Evolutionary conservation across 2,329 filamentous ascomycete species (phyloP), one percentile per base, ranked within the genome.

Genomic region (Ceratocystis cacaofunesta): DNA sequence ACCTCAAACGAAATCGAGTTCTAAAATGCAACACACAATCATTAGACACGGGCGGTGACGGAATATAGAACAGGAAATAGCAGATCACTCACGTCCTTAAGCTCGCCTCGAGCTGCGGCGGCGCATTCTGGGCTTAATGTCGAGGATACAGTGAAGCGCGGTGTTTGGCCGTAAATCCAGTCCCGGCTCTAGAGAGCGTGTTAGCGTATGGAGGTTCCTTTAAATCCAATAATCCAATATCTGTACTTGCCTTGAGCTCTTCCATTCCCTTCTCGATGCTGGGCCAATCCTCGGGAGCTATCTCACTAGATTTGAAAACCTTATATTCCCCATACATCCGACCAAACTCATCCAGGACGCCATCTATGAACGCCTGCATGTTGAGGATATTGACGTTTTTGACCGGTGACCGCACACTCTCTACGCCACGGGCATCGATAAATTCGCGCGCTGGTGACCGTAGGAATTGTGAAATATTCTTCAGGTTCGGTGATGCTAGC

Each of bases 101-200:
- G 80, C 12, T 82, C 68, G 0, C 73, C 70, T 0, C 83, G 82
- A 48, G 84, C 77, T 67, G 80, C 75, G 65, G 85, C 76, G 65
- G 82, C 77, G 74, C 88, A 79, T 52, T 84, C 77, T 68, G 84
- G 77, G 68, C 80, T 80, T 46, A 86, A 75, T 73, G 82, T 76
- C 2, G 82, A 85, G 2, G 83, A 84, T 69, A 92, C 85, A 6
- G 81, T 84, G 73, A 96, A 96, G 65, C 86, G 86, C 0, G 92
- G 92, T 1, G 92, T 96, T 75, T 96, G 91, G 1, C 83, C 83
- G 74, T 87, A 96, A 66, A 87, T 87, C 90, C 91, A 96, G 10
- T 85, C 82, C 2, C 76, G 74, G 0, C 85, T 86, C 80, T 85
- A 69, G 46, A 70, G 61, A 68, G 75, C 74, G 4, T 70, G 68